Base-by-base conservation (phyloP, 768 basidiomycete genomes). In the Agrocybe praecox region DNA sequence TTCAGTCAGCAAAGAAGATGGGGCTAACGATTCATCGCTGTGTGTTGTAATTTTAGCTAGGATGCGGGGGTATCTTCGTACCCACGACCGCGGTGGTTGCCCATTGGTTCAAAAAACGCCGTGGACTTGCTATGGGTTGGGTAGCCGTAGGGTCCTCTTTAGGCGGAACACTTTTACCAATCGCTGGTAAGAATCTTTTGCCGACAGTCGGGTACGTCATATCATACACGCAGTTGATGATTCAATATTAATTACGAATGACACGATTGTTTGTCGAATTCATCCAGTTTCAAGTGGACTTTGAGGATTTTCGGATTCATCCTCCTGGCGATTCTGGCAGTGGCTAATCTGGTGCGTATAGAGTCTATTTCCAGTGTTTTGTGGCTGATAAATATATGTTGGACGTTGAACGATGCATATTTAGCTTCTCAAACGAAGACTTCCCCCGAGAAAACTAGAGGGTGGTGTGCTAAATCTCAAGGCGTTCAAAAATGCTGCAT, bases 81-180 rank as follows among this genome's bases (percentile, higher is more conserved):
- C 85, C 86, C 0, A 79, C 83, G 2, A 69, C 83, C 4, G 81
- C 83, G 1, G 73, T 88, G 26, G 67, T 88, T 1, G 80, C 86
- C 1, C 89, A 92, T 66, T 92, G 90, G 89, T 92, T 90, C 74
- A 81, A 83, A 57, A 81, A 75, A 51, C 76, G 77, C 29, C 77
- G 86, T 10, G 80, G 82, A 0, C 55, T 86, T 0, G 89, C 88
- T 0, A 77, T 90, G 68, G 89, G 89, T 2, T 55, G 88, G 17
- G 74, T 80, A 10, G 86, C 90, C 0, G 73, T 84, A 11, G 89
- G 90, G 0, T 83, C 86, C 0, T 87, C 87, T 0, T 48, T 89
- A 0, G 90, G 91, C 4, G 89, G 91, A 8, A 85, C 84, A 0
- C 51, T 89, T 0, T 78, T 90, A 42, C 90, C 91, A 0, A 85